Base-by-base conservation (phyloP, 2,329 filamentous ascomycete genomes). In the Alternaria novae-zelandiae region DNA sequence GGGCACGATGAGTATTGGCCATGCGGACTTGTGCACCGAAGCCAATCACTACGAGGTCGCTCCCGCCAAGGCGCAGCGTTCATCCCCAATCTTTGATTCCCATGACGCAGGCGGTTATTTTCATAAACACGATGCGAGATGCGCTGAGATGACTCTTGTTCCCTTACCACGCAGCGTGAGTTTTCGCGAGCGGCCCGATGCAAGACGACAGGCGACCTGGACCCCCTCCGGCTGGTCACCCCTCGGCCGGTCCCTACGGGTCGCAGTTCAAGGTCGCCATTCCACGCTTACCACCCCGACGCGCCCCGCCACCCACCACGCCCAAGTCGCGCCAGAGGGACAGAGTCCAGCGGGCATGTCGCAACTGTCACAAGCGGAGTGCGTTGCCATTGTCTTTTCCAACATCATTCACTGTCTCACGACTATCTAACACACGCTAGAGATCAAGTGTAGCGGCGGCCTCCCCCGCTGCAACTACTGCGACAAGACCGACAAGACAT, bases 371-470 rank as follows among this genome's bases (percentile, higher is more conserved):
- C 32, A 67, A 67, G 43, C 57, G 62, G 57, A 70, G 68, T 69
- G 47, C 30, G 66, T 59, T 51, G 13, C 46, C 17, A 36, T 26
- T 7, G 17, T 5, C 51, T 13, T 15, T n/a, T 12, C 9, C 10
- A 20, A 12, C 43, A 4, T n/a, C 13, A 15, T 15, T 30, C 11
- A 49, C 41, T 15, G 12, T 58, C 51, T 54, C 9, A 46, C 25
- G 25, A 23, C 11, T 11, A n/a, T 5, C 36, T 41, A 41, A 41
- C 36, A 41, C 36, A 45, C 32, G 13, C 70, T 36, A 80, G 79
- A 68, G 71, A 62, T 78, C 45, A 79, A 79, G 25, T 80, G 77
- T 57, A 75, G 70, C 60, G 78, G 78, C 8, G 65, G 68, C 13
- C 63, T 68, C 26, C 78, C 78, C 9, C 54, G 61, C 10, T 80